These are phyloP conservation scores for Fusarium napiforme DNA, from an alignment of 2,329 filamentous ascomycete genomes.

Conservation along the genomic window DNA sequence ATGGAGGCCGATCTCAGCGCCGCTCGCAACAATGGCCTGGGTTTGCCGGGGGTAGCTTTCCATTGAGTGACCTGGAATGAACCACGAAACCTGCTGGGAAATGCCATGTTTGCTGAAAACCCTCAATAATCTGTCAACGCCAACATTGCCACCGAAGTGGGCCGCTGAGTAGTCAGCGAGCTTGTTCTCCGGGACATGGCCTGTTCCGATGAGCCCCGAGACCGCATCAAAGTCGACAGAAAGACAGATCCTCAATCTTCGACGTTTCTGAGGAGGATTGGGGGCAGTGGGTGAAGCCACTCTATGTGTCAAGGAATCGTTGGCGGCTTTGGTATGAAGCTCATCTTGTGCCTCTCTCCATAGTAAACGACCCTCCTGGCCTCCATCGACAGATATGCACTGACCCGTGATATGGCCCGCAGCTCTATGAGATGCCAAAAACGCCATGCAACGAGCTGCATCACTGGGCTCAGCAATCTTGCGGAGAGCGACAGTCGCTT, in stretches of 20 bases:
- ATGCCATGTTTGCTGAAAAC: not conserved
- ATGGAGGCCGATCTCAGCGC: not conserved
- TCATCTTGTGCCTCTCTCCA: not conserved
- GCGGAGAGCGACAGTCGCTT: not conserved
- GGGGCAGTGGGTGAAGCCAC: accelerated
- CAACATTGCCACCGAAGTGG: not conserved
- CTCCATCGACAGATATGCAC: not conserved
- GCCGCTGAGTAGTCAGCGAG: not conserved
- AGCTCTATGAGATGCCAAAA: not conserved
- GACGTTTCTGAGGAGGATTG: accelerated
- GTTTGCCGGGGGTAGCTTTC: not conserved
- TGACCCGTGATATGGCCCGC: not conserved
- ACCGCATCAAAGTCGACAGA: slow-evolving; percentile 1
- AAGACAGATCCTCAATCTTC: not conserved
- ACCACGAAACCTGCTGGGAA: not conserved
- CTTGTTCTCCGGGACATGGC: not conserved
- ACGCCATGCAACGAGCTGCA: not conserved
- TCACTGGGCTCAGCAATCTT: not conserved
- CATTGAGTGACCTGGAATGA: not conserved
- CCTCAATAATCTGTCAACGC: not conserved
- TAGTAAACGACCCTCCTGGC: not conserved
- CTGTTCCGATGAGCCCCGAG: not conserved
- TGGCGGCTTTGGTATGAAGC: accelerated
- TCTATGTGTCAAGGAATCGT: accelerated
- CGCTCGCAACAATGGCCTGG: not conserved